phyloP scores from a whole-genome alignment of 495 filamentous ascomycete genomes.

The Talaromyces adpressus region DNA sequence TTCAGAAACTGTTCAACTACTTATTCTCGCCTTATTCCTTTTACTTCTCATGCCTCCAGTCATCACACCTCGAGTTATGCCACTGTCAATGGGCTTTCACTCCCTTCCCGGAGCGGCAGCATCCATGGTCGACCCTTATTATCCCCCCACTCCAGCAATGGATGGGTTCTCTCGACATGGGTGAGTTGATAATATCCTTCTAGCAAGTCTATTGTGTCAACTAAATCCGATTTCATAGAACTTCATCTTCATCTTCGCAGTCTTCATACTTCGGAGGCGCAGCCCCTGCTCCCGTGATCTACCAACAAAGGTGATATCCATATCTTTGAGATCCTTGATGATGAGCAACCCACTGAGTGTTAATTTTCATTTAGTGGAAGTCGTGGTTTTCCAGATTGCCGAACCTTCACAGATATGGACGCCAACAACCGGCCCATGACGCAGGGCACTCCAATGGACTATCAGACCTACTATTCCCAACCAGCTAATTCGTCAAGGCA shows the following conservation, averaged over 20 bases:
- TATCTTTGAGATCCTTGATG: conserved; percentile 9
- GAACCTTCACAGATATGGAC: conserved; percentile 25
- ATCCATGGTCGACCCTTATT: conserved; percentile 24
- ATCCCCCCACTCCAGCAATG: conserved; percentile 26
- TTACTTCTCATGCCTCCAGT: conserved; percentile 27
- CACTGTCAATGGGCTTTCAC: conserved; percentile 26
- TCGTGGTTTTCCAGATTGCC: conserved; percentile 26
- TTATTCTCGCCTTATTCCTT: neutral
- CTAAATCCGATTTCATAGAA: conserved; percentile 6
- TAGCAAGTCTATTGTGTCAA: conserved; percentile 10
- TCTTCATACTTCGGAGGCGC: conserved; percentile 25
- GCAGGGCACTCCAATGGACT: conserved; percentile 26
- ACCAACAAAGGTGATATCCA: conserved; percentile 36
- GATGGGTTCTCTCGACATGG: conserved; percentile 36
- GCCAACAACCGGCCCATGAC: conserved; percentile 13
- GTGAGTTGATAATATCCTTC: conserved; percentile 21
- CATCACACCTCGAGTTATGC: conserved; percentile 23
- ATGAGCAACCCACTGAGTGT: conserved; percentile 10
- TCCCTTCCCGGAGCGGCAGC: conserved; percentile 27
- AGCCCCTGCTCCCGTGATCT: conserved; percentile 27
- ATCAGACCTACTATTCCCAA: conserved; percentile 21
- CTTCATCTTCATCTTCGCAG: conserved; percentile 23
- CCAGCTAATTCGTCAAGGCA: conserved; percentile 6
- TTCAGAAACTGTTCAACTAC: neutral
- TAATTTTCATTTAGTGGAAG: conserved; percentile 20